These are phyloP conservation scores for Heliamphora pulchella DNA, from an alignment of 179 eudicot genomes.

Conservation along the genomic window DNA sequence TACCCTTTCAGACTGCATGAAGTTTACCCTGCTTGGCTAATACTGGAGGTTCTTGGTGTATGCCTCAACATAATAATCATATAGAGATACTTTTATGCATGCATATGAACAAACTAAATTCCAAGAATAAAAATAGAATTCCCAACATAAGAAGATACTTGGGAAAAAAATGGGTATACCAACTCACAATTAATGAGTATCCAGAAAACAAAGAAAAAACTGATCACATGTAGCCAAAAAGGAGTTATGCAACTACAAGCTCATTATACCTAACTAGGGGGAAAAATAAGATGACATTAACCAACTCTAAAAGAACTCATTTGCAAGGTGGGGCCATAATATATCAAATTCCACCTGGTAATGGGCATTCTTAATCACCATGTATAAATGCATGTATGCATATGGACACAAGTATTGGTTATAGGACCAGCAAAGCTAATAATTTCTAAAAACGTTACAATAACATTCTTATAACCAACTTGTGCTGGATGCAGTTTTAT, in stretches of 20 bases:
- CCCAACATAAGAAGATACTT: background rate
- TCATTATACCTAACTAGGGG: background rate
- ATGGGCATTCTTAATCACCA: background rate
- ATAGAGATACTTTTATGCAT: background rate
- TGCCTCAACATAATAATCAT: background rate
- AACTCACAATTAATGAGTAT: background rate
- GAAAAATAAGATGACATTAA: background rate
- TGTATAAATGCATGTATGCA: background rate
- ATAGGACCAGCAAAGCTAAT: constrained; percentile 1
- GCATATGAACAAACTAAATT: background rate
- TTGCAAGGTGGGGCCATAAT: background rate
- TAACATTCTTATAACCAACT: constrained; percentile 4
- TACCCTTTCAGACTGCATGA: background rate
- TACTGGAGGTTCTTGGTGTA: background rate
- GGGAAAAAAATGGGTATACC: background rate
- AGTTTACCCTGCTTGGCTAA: background rate
- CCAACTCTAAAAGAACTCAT: background rate
- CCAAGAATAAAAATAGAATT: background rate
- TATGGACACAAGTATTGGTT: background rate
- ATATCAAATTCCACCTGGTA: background rate
- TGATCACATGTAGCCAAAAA: background rate
- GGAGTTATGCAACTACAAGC: background rate
- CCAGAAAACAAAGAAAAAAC: background rate
- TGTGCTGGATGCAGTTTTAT: background rate
- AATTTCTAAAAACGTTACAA: background rate